Evolutionary conservation across 441 rosid genomes (phyloP).

Genomic region (Syzygium malaccense): DNA sequence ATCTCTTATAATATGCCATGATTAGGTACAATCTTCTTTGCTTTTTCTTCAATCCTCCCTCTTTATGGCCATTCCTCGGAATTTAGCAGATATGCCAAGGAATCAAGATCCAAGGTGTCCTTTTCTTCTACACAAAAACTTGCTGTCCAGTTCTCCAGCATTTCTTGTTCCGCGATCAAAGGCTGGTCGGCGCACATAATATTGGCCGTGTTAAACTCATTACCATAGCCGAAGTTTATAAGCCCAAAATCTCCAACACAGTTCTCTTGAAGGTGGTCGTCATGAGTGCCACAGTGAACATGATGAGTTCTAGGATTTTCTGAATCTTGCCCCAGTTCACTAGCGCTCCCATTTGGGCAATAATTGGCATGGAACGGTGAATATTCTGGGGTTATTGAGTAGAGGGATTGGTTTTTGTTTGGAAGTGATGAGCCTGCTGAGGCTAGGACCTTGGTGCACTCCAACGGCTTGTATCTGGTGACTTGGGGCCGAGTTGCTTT

Average conservation of each 20-base stretch:
- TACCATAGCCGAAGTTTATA: background rate
- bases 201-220: background rate
- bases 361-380: background rate
- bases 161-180: background rate
- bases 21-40: background rate
- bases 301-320: background rate
- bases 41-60: background rate
- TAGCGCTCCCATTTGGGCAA: background rate
- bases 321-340: background rate
- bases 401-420: background rate
- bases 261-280: background rate
- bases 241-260: background rate
- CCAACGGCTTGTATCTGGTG: background rate
- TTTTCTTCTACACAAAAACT: background rate
- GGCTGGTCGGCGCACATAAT: background rate
- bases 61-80: background rate
- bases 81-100: background rate
- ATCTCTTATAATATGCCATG: background rate
- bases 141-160: background rate
- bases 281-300: background rate
- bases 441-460: background rate
- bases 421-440: background rate
- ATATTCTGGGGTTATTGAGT: background rate
- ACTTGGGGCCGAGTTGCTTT: background rate
- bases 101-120: background rate